Evolutionary conservation across 495 filamentous ascomycete genomes (phyloP), one percentile per base, ranked within the genome.

Genomic region (Clohesyomyces aquaticus): DNA sequence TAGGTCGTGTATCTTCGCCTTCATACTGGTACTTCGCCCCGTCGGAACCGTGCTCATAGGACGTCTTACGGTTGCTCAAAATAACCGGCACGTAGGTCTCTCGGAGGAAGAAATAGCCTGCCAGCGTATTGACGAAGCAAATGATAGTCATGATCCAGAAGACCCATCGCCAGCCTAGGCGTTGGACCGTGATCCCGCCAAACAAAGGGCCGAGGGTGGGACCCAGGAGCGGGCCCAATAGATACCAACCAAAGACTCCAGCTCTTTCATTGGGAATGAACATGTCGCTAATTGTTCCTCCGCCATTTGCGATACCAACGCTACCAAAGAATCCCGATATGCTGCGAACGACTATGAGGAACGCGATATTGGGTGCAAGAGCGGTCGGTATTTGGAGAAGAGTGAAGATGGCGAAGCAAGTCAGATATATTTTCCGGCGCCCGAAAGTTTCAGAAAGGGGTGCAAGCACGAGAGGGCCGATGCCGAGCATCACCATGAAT

Each of bases 341-440:
- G 61, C 58, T 57, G 68, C 62, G 14, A 4, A 63, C 59, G 32
- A 27, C 27, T 32, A 63, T 55, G 48, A 77, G 57, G 21, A 51
- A 65, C 6, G 61, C 68, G 10, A 71, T 42, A 46, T 63, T 72
- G 19, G 70, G 50, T 14, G 68, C 57, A 11, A 68, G 32, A 4
- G 76, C 76, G 25, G 69, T 75, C 0, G 68, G 74, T 16, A 78
- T 71, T 41, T 71, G 73, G 47, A 78, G 73, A 32, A 55, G 14
- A 0, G 68, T 29, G 66, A 74, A 77, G 28, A 28, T 4, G 11
- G 60, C 41, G 21, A 72, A 71, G 28, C 63, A 61, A 9, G 55
- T 22, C 32, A 74, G 61, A 42, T 77, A 73, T 21, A 77, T 21
- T 8, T 59, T 53, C 8, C 61, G 18, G 10, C 73, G 66, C 19